Evolutionary conservation across 805 yeast genomes (phyloP).

Genomic region (Tanozyma kutaoensis): DNA sequence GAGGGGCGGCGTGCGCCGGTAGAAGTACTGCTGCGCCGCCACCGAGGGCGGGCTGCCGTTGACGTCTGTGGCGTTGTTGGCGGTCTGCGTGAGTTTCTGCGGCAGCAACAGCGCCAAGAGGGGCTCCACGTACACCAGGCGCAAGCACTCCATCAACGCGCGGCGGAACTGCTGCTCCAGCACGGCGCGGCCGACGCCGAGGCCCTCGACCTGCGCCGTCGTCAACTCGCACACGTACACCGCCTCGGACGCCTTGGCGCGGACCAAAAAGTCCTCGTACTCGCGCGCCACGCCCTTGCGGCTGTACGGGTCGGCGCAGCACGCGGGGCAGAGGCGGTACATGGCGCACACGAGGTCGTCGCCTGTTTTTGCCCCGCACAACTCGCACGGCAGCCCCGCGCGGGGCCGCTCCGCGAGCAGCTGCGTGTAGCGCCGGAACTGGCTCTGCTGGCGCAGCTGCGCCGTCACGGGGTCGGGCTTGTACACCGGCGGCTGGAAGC

Average conservation of each 20-base stretch:
- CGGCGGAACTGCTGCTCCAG: constrained; percentile 23
- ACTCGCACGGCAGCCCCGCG: constrained; percentile 10
- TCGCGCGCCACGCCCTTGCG: constrained; percentile 13
- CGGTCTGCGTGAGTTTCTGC: constrained; percentile 13
- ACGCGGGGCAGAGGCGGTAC: constrained; percentile 14
- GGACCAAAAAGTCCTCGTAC: constrained; percentile 14
- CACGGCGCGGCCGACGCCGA: constrained; percentile 10
- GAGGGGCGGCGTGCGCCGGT: constrained; percentile 9
- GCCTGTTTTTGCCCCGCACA: constrained; percentile 12
- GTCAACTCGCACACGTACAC: constrained; percentile 7
- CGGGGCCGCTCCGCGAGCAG: constrained; percentile 7
- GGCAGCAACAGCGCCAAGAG: constrained; percentile 20
- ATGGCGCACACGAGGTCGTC: constrained; percentile 11
- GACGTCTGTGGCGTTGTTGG: constrained; percentile 15
- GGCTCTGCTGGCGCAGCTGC: constrained; percentile 5
- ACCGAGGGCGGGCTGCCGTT: constrained; percentile 3
- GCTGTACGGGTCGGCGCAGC: constrained; percentile 17
- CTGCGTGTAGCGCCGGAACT: constrained; percentile 8
- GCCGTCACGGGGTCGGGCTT: constrained; percentile 1
- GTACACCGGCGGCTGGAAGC: constrained; percentile 2
- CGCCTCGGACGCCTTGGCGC: constrained; percentile 5
- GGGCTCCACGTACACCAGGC: constrained; percentile 24
- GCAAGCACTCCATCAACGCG: constrained; percentile 18
- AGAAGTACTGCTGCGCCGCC: constrained; percentile 3
- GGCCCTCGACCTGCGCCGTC: constrained; percentile 8